Evolutionary conservation across 345 rosid genomes (phyloP).

Genomic region (Schrenkiella parvula): DNA sequence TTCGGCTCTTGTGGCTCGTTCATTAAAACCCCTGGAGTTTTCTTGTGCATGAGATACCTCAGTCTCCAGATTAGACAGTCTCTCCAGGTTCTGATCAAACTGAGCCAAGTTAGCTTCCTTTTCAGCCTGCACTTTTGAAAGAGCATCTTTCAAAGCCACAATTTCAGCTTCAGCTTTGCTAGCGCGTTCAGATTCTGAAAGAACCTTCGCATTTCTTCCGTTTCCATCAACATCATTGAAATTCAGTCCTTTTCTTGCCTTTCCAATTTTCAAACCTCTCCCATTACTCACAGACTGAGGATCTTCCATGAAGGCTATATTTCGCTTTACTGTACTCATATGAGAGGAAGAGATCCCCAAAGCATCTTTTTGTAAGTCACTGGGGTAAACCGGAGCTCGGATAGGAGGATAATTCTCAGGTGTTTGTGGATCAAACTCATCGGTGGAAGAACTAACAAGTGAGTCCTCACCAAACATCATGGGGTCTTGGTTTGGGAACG

Average conservation of each 20-base stretch:
- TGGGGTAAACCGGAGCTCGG: constrained; percentile 49
- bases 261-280: constrained; percentile 48
- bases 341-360: constrained; percentile 48
- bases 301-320: constrained; percentile 62
- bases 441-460: constrained; percentile 34
- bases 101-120: constrained; percentile 72
- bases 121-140: constrained; percentile 82
- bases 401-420: constrained; percentile 57
- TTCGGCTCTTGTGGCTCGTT: constrained; percentile 74
- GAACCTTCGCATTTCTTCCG: constrained; percentile 39
- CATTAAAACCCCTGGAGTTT: constrained; percentile 53
- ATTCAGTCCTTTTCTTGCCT: constrained; percentile 71
- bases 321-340: constrained; percentile 45
- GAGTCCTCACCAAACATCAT: constrained; percentile 61
- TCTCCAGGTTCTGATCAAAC: constrained; percentile 71
- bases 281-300: constrained; percentile 44
- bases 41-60: constrained; percentile 68
- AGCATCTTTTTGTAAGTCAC: constrained; percentile 59
- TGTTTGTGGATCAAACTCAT: constrained; percentile 65
- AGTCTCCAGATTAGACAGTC: constrained; percentile 61
- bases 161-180: constrained; percentile 77
- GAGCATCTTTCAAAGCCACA: constrained; percentile 61
- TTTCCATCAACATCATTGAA: constrained; percentile 57
- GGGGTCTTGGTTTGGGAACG: constrained; percentile 89
- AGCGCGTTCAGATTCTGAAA: constrained; percentile 56